Evolutionary conservation across 495 filamentous ascomycete species (phyloP).

Genomic region (Neurospora sp.): DNA sequence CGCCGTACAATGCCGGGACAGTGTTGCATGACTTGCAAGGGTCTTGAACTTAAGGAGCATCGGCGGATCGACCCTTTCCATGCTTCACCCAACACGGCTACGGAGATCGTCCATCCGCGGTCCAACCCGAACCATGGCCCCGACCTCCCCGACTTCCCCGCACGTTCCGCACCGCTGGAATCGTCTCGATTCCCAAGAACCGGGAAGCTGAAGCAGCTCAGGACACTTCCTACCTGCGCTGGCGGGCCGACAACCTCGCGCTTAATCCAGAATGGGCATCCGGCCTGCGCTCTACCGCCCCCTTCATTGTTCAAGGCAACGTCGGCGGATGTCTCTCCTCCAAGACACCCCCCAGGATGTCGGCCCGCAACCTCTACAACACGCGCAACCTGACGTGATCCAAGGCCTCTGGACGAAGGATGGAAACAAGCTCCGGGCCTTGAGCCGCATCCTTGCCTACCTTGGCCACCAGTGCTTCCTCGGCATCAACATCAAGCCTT

Average conservation of each 20-base stretch:
- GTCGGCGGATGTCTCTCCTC: conserved; percentile 5
- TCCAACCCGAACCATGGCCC: background rate
- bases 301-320: conserved; percentile 7
- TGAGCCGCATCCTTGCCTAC: conserved; percentile 4
- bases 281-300: conserved; percentile 10
- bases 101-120: conserved; percentile 12
- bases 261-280: conserved; percentile 12
- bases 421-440: background rate
- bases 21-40: background rate
- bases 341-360: background rate
- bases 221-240: background rate
- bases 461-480: background rate
- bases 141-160: background rate
- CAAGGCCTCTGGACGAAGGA: conserved; percentile 1
- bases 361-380: background rate
- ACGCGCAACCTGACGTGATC: background rate
- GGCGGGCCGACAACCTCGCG: conserved; percentile 5
- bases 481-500: background rate
- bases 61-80: background rate
- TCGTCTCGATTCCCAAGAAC: background rate
- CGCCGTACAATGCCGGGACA: background rate
- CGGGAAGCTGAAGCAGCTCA: background rate
- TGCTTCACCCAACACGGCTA: background rate
- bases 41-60: background rate
- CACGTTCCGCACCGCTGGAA: background rate